A percentile compares a stretch with the other conserved stretches of the same genome.
Conservation (phyloP, 1,284 basidiomycete species). For the Irpex lacteus region DNA sequence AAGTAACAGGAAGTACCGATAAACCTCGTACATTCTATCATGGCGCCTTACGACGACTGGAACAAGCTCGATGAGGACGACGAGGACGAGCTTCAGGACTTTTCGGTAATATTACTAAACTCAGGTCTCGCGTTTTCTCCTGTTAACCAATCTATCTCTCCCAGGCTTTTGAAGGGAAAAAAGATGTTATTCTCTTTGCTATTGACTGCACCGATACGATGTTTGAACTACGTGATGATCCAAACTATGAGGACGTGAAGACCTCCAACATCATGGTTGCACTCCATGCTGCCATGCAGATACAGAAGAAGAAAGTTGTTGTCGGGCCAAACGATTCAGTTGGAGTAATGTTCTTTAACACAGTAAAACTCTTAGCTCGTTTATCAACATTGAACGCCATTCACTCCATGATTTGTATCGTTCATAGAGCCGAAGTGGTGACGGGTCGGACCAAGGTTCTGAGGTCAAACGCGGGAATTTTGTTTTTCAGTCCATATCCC, state of each 20-base stretch:
- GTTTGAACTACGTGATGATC: slow-evolving; percentile 69
- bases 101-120: slow-evolving; percentile 43
- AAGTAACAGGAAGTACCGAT: too few relatives aligned
- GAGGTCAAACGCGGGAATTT: slow-evolving; percentile 76
- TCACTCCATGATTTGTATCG: not conserved
- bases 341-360: slow-evolving; percentile 91
- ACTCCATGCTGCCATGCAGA: slow-evolving; percentile 78
- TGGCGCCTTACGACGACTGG: slow-evolving; percentile 73
- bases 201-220: slow-evolving; percentile 93
- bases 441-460: slow-evolving; percentile 50
- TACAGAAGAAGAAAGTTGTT: slow-evolving; percentile 88
- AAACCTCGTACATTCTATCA: slow-evolving; percentile 19
- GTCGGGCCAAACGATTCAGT: slow-evolving; percentile 85
- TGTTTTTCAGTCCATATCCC: slow-evolving; percentile 74
- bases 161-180: slow-evolving; percentile 71
- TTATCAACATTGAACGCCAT: not conserved
- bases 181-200: slow-evolving; percentile 87
- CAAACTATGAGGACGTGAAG: slow-evolving; percentile 56
- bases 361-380: slow-evolving; percentile 50
- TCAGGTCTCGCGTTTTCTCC: slow-evolving; percentile 4
- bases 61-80: slow-evolving; percentile 73
- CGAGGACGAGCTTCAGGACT: slow-evolving; percentile 74
- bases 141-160: not conserved
- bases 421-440: slow-evolving; percentile 39
- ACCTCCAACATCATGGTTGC: slow-evolving; percentile 69